These are phyloP conservation scores for Juncus inflexus DNA, from an alignment of 176 grass and related monocot species.

Conservation along the genomic window DNA sequence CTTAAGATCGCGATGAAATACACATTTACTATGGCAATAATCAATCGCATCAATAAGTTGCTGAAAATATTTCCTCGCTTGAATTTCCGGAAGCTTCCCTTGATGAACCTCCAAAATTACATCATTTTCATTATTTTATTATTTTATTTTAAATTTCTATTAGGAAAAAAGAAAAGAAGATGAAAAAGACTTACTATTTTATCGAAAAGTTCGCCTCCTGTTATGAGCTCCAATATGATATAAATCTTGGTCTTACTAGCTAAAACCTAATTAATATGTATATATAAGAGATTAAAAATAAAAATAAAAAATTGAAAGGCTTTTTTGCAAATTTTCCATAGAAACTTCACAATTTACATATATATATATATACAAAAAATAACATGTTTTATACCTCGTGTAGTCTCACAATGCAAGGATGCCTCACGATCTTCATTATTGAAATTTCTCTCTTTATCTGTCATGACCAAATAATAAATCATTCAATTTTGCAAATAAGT, in stretches of 20 bases:
- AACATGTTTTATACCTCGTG: slow-evolving; percentile 50
- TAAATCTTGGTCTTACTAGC: slow-evolving; percentile 91
- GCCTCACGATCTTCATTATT: slow-evolving; percentile 96
- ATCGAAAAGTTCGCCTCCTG: slow-evolving; percentile 89
- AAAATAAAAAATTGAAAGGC: not conserved
- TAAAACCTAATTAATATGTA: slow-evolving; percentile 56
- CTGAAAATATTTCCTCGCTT: slow-evolving; percentile 83
- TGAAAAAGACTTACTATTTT: slow-evolving; percentile 70
- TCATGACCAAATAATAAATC: not conserved
- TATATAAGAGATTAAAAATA: slow-evolving; percentile 10
- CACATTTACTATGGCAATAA: slow-evolving; percentile 90
- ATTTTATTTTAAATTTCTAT: slow-evolving; percentile 8
- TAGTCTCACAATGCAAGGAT: slow-evolving; percentile 77
- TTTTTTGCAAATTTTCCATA: not conserved
- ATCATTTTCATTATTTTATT: not conserved
- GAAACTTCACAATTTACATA: not conserved
- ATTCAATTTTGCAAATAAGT: not conserved
- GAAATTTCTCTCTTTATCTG: slow-evolving; percentile 99
- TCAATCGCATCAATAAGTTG: slow-evolving; percentile 87
- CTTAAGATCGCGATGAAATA: slow-evolving; percentile 96
- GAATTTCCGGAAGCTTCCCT: slow-evolving; percentile 62
- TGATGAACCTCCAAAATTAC: slow-evolving; percentile 47
- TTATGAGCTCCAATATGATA: slow-evolving; percentile 93
- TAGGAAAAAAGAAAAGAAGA: slow-evolving; percentile 4
- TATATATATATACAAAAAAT: slow-evolving; percentile 1